Conservation (phyloP, 768 basidiomycete genomes). For the Leccinum broughii region DNA sequence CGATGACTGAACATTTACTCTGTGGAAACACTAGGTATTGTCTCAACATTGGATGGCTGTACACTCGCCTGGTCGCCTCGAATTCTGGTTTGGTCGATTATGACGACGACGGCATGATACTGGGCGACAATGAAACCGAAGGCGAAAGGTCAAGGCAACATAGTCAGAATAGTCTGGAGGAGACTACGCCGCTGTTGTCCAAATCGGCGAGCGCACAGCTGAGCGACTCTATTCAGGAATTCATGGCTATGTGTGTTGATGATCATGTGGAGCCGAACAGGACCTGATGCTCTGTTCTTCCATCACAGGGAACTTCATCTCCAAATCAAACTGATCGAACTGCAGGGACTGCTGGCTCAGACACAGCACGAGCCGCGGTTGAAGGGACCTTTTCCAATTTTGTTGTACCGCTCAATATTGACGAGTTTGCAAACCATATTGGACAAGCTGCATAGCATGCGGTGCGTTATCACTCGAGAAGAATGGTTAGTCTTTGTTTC, state of each 20-base stretch:
- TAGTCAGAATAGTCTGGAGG: constrained; percentile 18
- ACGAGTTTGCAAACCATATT: constrained; percentile 82
- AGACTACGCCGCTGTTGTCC: constrained; percentile 34
- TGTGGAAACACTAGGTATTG: constrained; percentile 66
- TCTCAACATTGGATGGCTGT: constrained; percentile 91
- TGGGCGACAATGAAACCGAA: constrained; percentile 4
- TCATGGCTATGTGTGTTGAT: constrained; percentile 83
- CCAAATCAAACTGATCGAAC: constrained; percentile 85
- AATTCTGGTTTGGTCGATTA: constrained; percentile 72
- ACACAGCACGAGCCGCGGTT: constrained; percentile 91
- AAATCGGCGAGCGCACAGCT: constrained; percentile 44
- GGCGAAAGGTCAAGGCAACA: neutral
- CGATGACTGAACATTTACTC: neutral
- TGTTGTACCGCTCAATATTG: constrained; percentile 80
- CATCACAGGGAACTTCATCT: constrained; percentile 85
- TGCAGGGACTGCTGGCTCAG: constrained; percentile 83
- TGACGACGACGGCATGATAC: constrained; percentile 18
- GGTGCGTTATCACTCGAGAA: constrained; percentile 93
- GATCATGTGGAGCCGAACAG: neutral
- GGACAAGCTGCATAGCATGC: constrained; percentile 91
- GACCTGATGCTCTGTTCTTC: constrained; percentile 7
- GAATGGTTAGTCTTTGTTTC: constrained; percentile 66
- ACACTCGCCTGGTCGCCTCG: constrained; percentile 85
- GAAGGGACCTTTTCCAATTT: constrained; percentile 92
- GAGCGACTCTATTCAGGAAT: constrained; percentile 71